Evolutionary conservation across 352 stramenopile species (phyloP).

Genomic region (Thraustochytrium striatum): DNA sequence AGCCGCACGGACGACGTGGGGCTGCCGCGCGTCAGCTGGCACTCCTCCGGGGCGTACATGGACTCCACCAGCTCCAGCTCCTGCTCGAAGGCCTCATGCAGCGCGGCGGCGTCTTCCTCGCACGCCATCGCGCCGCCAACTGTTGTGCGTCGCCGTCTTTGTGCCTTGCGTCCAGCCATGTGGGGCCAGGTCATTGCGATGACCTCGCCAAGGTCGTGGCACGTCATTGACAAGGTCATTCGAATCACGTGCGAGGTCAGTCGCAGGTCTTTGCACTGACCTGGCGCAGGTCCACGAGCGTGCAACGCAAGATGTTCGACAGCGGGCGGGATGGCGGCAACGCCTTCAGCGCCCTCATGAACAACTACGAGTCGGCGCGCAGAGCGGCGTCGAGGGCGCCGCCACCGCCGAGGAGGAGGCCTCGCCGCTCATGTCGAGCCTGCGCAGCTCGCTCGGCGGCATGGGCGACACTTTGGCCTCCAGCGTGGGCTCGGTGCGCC

Average conservation of each 20-base stretch:
- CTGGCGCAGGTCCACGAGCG: too few species aligned
- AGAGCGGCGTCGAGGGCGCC: neutral
- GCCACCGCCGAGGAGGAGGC: neutral
- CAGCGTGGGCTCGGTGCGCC: constrained; percentile 4
- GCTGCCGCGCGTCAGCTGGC: neutral
- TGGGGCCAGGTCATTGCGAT: too few species aligned
- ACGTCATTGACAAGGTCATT: too few species aligned
- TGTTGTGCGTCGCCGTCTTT: too few species aligned
- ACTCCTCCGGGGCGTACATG: constrained; percentile 22
- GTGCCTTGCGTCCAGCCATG: too few species aligned
- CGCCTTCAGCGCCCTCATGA: constrained; percentile 13
- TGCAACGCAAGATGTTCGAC: too few species aligned
- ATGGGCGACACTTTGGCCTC: neutral
- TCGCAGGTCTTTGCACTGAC: too few species aligned
- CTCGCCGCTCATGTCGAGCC: neutral
- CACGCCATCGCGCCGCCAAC: neutral
- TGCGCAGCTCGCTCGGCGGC: neutral
- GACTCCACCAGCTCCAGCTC: constrained; percentile 28
- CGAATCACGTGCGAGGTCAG: too few species aligned
- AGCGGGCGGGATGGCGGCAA: too few species aligned
- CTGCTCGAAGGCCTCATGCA: constrained; percentile 10
- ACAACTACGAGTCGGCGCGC: neutral
- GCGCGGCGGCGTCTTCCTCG: neutral
- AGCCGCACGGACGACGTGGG: neutral
- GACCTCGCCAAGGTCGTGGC: too few species aligned